These are phyloP conservation scores for Aspergillus taichungensis DNA, from an alignment of 495 filamentous ascomycete genomes.

Conservation along the genomic window DNA sequence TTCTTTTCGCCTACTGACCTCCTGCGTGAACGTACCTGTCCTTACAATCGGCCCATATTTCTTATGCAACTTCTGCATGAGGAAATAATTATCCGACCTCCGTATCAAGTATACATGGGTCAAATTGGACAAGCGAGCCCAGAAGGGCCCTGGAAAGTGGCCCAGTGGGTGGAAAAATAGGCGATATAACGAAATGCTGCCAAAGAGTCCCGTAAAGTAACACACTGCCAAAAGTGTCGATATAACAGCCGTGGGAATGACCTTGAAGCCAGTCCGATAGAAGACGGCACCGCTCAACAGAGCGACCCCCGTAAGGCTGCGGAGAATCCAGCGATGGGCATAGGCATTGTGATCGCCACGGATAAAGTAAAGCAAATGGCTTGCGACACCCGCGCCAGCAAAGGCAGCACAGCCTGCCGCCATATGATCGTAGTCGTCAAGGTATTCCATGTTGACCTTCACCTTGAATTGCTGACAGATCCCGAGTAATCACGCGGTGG, in stretches of 20 bases:
- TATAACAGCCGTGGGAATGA: no score
- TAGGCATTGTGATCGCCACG: slow-evolving; percentile 28
- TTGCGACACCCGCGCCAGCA: slow-evolving; percentile 1
- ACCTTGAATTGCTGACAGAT: no score
- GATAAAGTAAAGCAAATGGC: slow-evolving; percentile 20
- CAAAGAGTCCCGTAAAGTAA: slow-evolving; percentile 21
- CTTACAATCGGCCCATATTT: slow-evolving; percentile 34
- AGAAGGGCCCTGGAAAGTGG: slow-evolving; percentile 23
- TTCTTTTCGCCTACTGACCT: no score
- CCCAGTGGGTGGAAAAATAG: slow-evolving; percentile 22
- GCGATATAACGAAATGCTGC: slow-evolving; percentile 23
- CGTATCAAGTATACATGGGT: slow-evolving; percentile 10
- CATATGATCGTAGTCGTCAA: no score
- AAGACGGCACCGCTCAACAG: no score
- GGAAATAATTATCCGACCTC: slow-evolving; percentile 14
- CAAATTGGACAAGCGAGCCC: slow-evolving; percentile 19
- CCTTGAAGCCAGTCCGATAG: no score
- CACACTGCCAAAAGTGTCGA: neutral
- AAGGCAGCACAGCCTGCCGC: neutral
- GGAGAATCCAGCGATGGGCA: slow-evolving; percentile 10
- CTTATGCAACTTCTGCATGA: slow-evolving; percentile 20
- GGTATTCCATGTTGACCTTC: no score
- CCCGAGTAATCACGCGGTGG: no score
- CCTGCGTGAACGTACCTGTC: slow-evolving; percentile 14
- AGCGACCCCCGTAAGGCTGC: neutral